Evolutionary conservation across 2,329 filamentous ascomycete genomes (phyloP).

Genomic region (Aquanectria penicillioides): DNA sequence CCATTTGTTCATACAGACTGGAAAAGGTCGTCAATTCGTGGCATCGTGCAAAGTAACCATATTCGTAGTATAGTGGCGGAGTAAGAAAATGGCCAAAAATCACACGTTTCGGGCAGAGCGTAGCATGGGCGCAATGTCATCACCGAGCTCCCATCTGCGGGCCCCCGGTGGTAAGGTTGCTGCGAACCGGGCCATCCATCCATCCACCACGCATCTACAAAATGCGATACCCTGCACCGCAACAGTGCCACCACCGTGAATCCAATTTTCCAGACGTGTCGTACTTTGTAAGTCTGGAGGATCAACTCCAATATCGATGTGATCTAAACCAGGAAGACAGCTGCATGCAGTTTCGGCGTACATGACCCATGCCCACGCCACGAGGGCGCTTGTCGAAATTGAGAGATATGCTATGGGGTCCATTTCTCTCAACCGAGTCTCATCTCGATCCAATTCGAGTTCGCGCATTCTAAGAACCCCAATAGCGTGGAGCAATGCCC

Average conservation of each 20-base stretch:
- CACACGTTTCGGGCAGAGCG: conserved; percentile 17
- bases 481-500: conserved; percentile 47
- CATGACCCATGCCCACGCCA: conserved; percentile 50
- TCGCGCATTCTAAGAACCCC: conserved; percentile 45
- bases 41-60: neutral
- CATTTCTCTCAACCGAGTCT: conserved; percentile 25
- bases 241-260: conserved; percentile 34
- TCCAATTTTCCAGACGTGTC: conserved; percentile 42
- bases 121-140: conserved; percentile 36
- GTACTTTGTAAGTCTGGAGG: conserved; percentile 37
- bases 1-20: neutral
- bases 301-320: conserved; percentile 36
- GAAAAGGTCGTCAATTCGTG: conserved; percentile 3
- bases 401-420: conserved; percentile 50
- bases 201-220: conserved; percentile 42
- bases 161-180: conserved; percentile 30
- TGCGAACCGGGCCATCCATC: conserved; percentile 41
- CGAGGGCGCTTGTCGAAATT: conserved; percentile 43
- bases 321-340: conserved; percentile 40
- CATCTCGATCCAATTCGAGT: conserved; percentile 28
- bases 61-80: neutral
- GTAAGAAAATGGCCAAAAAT: neutral
- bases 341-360: conserved; percentile 39
- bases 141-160: conserved; percentile 34
- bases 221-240: conserved; percentile 44